Conservation (phyloP, 140 eudicot genomes). For the Flaveria floridana region DNA sequence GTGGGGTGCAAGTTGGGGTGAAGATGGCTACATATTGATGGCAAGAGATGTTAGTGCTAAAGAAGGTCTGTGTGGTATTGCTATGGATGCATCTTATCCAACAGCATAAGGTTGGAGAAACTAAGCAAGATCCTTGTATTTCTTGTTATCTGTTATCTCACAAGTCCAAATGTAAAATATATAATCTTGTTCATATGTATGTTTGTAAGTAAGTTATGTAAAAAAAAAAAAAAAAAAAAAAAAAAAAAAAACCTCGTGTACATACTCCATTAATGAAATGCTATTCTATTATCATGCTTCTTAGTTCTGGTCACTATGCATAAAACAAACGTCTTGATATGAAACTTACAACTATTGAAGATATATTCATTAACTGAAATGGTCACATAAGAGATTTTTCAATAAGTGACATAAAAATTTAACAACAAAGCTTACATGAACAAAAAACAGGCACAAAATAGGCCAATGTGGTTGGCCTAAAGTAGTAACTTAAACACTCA, state of each 20-base stretch:
- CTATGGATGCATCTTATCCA: constrained; percentile 46
- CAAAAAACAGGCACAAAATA: constrained; percentile 18
- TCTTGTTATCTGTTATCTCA: neutral
- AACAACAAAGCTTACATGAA: constrained; percentile 36
- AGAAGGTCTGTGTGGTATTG: constrained; percentile 49
- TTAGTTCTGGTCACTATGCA: constrained; percentile 9
- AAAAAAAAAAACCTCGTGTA: neutral
- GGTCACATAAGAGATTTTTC: constrained; percentile 21
- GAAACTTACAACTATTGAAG: constrained; percentile 5
- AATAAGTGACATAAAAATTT: constrained; percentile 14
- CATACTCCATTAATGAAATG: constrained; percentile 4
- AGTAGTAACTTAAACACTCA: constrained; percentile 7
- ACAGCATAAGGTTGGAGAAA: constrained; percentile 21
- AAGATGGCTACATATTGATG: constrained; percentile 42
- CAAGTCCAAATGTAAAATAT: neutral
- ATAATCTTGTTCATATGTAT: constrained; percentile 6
- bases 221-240: neutral
- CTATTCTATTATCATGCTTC: neutral
- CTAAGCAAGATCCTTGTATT: neutral
- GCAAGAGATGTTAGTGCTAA: constrained; percentile 32
- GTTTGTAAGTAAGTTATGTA: neutral
- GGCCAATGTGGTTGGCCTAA: constrained; percentile 21
- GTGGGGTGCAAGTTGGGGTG: constrained; percentile 51
- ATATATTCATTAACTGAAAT: constrained; percentile 24
- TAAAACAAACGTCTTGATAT: neutral